phyloP scores from a whole-genome alignment of 139 green algal species.

The Chloropicon primus region DNA sequence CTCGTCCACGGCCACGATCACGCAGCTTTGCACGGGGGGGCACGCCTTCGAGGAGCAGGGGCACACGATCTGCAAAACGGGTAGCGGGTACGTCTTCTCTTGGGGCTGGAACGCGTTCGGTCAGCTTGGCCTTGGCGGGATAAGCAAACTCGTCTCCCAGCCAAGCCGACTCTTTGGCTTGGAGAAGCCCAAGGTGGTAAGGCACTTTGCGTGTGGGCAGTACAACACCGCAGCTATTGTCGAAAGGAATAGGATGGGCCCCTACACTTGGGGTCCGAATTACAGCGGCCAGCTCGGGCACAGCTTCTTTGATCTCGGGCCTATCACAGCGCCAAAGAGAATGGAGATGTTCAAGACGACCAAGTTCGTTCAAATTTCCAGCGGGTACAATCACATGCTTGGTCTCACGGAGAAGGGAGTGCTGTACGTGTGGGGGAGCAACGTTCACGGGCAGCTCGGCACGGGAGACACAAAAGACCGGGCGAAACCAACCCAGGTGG shows the following conservation, averaged over 20 bases:
- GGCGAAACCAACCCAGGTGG: constrained; percentile 6
- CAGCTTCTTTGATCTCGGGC: constrained; percentile 10
- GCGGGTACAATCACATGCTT: constrained; percentile 3
- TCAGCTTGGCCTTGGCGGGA: constrained; percentile 12
- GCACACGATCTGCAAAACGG: constrained; percentile 2
- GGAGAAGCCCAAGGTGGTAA: constrained; percentile 4
- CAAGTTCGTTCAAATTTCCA: neutral
- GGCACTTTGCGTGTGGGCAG: constrained; percentile 4
- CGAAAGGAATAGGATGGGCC: neutral
- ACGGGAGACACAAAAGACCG: constrained; percentile 11
- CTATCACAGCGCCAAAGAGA: neutral
- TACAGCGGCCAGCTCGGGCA: constrained; percentile 12
- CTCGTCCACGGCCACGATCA: neutral
- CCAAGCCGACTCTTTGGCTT: constrained; percentile 10
- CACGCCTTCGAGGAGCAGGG: constrained; percentile 12
- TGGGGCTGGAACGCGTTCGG: constrained; percentile 24
- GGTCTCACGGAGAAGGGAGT: constrained; percentile 7
- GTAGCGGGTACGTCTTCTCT: constrained; percentile 3
- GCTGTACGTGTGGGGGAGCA: constrained; percentile 15
- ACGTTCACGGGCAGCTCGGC: constrained; percentile 14
- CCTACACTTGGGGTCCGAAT: constrained; percentile 16
- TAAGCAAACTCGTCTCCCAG: neutral
- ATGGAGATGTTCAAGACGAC: constrained; percentile 8
- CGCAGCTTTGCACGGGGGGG: neutral
- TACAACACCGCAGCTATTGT: constrained; percentile 9